Percentiles rank a stretch among this genome's conserved stretches.
Evolutionary conservation across 2,329 filamentous ascomycete species (phyloP).

Genomic region (Nemania diffusa): DNA sequence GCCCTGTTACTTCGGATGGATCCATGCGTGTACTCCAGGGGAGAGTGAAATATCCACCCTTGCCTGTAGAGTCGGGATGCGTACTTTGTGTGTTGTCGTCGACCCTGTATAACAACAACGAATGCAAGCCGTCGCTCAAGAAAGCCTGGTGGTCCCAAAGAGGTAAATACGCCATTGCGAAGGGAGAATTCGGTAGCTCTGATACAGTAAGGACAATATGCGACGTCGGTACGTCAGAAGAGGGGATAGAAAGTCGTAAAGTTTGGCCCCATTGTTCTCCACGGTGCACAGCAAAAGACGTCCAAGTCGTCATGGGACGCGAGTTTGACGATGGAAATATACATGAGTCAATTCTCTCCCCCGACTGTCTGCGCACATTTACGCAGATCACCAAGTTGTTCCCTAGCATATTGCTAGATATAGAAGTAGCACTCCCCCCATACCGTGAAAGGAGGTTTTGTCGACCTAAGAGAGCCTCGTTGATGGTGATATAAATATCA

Average conservation of each 20-base stretch:
- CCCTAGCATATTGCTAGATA: conserved; percentile 70
- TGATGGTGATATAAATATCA: conserved; percentile 92
- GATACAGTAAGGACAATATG: conserved; percentile 92
- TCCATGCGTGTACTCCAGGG: conserved; percentile 80
- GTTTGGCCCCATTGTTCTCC: conserved; percentile 90
- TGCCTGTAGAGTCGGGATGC: conserved; percentile 70
- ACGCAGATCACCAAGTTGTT: conserved; percentile 87
- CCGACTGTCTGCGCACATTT: conserved; percentile 82
- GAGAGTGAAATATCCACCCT: conserved; percentile 85
- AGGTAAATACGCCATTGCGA: conserved; percentile 91
- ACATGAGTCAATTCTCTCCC: conserved; percentile 86
- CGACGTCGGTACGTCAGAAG: conserved; percentile 81
- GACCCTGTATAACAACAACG: conserved; percentile 85
- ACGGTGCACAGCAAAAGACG: conserved; percentile 81
- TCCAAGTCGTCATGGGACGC: conserved; percentile 83
- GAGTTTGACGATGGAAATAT: conserved; percentile 89
- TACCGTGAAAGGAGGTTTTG: conserved; percentile 76
- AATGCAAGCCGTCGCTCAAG: conserved; percentile 83
- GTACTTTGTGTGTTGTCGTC: conserved; percentile 86
- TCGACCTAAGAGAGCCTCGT: conserved; percentile 79
- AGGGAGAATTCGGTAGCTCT: conserved; percentile 86
- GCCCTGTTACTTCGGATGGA: conserved; percentile 79
- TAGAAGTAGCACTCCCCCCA: conserved; percentile 78
- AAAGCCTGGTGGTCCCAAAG: conserved; percentile 95
- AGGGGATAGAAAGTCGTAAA: conserved; percentile 80